phyloP scores from a whole-genome alignment of 2,329 filamentous ascomycete species.

The Dissoconium aciculare region DNA sequence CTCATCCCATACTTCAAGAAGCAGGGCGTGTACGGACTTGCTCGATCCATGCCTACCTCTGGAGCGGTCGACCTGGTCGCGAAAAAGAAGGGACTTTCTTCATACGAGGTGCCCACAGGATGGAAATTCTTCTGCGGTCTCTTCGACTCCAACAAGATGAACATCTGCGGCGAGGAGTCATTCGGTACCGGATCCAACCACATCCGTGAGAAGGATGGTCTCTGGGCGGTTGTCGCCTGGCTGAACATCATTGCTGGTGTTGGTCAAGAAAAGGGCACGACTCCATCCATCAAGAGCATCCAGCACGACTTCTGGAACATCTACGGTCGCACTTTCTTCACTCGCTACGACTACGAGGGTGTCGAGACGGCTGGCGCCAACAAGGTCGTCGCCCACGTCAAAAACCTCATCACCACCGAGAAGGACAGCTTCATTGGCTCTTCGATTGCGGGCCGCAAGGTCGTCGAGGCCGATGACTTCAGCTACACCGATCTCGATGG shows the following conservation, averaged over 20 bases:
- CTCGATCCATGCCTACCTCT: constrained; percentile 94
- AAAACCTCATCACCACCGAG: constrained; percentile 56
- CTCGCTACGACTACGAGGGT: constrained; percentile 94
- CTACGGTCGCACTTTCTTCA: constrained; percentile 98
- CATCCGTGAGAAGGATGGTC: constrained; percentile 95
- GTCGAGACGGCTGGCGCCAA: constrained; percentile 82
- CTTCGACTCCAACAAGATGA: constrained; percentile 88
- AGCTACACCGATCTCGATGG: constrained; percentile 98
- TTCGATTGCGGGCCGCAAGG: constrained; percentile 66
- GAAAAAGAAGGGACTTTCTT: constrained; percentile 78
- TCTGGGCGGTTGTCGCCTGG: constrained; percentile 97
- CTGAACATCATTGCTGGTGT: constrained; percentile 96
- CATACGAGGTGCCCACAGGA: constrained; percentile 94
- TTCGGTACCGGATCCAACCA: constrained; percentile 98
- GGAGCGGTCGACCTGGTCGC: constrained; percentile 91
- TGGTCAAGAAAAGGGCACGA: constrained; percentile 64
- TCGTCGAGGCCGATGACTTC: constrained; percentile 85
- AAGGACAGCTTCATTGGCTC: constrained; percentile 67
- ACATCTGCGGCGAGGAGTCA: constrained; percentile 95
- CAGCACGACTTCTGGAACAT: constrained; percentile 94
- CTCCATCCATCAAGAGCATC: constrained; percentile 87
- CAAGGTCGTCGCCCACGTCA: constrained; percentile 72
- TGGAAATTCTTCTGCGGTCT: constrained; percentile 99
- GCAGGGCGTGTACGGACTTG: constrained; percentile 87
- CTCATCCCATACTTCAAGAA: constrained; percentile 98